Base-by-base conservation (phyloP, 164 flowering plant species). In the Kalanchoe fedtschenkoi region DNA sequence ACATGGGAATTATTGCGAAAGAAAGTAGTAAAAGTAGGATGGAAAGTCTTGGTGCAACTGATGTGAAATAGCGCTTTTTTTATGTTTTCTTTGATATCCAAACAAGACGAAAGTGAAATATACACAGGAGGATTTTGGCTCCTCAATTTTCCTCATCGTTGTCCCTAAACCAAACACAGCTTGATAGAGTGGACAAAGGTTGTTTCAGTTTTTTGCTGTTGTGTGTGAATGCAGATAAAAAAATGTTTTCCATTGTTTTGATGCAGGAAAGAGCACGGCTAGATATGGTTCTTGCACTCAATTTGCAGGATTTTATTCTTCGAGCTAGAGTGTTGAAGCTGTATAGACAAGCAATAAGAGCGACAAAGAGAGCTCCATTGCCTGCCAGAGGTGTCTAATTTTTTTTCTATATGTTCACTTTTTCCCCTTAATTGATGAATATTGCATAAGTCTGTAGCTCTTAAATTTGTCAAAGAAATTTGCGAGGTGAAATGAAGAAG, bases 321-420 rank as follows among this genome's bases (percentile, higher is more conserved):
- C 87, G 96, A 11, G 89, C 89, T 59, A 80, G 83, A 61, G 96
- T 89, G 56, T 72, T 92, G 72, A 92, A 88, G 80, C 80, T 92
- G 43, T 89, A 92, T 70, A 73, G 96, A 58, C 87, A 88, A 64
- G 93, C 96, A 34, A 73, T 89, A 11, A 77, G 88, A 69, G 77
- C 71, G 65, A 73, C 89, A 57, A 61, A 66, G 28, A 77, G 87
- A 69, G 96, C 98, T 34, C 98, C 96, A 59, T 24, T 4, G 58
- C 72, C 72, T 66, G 63, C 87, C 57, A 77, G 76, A 88, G 95
- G 98, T 89, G 54, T 72, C 62, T 29, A 62, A n/a, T n/a, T n/a
- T 56, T 62, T 15, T 10, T 24, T 10, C 19, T 24, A 9, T 17
- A 19, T 35, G 37, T 41, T 14, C 41, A 16, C 38, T n/a, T 51